Evolutionary conservation across 768 basidiomycete genomes (phyloP).

Genomic region (Pholiota conissans): DNA sequence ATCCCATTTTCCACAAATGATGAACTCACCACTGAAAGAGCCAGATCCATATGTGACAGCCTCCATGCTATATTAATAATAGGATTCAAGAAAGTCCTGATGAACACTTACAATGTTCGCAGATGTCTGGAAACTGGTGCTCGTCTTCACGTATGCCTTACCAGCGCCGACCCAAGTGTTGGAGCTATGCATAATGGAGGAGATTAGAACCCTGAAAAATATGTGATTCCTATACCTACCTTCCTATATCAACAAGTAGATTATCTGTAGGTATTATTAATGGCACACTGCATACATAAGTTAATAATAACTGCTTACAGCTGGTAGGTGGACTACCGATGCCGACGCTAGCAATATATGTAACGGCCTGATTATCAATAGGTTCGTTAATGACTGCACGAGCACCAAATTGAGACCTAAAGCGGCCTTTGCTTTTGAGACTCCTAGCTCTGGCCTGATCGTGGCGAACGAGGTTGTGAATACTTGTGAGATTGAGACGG

Average conservation of each 20-base stretch:
- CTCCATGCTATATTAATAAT: conserved; percentile 23
- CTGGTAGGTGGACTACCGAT: conserved; percentile 52
- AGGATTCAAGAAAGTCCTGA: not conserved
- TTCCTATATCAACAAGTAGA: conserved; percentile 59
- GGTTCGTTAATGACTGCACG: not conserved
- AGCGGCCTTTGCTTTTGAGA: not conserved
- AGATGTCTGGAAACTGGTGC: conserved; percentile 43
- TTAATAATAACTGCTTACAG: conserved; percentile 32
- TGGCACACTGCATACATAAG: not conserved
- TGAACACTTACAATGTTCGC: conserved; percentile 38
- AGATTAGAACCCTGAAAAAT: not conserved
- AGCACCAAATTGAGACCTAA: not conserved
- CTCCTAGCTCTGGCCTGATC: conserved; percentile 14
- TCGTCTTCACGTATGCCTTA: conserved; percentile 40
- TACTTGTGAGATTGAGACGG: conserved; percentile 17
- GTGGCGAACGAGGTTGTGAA: conserved; percentile 15
- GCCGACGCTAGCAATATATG: conserved; percentile 44
- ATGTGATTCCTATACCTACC: conserved; percentile 20
- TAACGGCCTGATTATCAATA: conserved; percentile 25
- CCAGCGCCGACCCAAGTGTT: conserved; percentile 77
- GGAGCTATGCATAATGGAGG: conserved; percentile 49
- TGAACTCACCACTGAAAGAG: conserved; percentile 45
- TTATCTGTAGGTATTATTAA: conserved; percentile 33
- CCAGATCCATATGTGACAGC: conserved; percentile 60
- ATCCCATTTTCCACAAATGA: not conserved